Base-by-base conservation (phyloP, 805 yeast genomes). In the Yarrowia yakushimensis region DNA sequence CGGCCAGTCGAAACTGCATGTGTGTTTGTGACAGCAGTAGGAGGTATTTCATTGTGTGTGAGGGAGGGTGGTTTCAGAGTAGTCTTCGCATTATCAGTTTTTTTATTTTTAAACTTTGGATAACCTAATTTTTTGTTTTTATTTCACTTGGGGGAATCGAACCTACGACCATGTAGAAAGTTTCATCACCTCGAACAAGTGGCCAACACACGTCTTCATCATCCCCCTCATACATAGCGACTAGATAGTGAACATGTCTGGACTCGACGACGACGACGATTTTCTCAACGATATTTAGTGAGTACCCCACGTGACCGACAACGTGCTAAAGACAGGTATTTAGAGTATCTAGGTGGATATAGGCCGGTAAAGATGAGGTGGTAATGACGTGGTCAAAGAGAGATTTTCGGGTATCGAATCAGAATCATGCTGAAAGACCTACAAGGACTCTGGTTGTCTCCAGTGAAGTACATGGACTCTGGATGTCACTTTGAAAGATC, bases 221-320 rank as follows among this genome's bases (percentile, higher is more conserved):
- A n/a, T n/a, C n/a, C n/a, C n/a, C n/a, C 28, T 20, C 37, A 20
- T 48, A 48, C 34, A 45, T 45, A 45, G 52, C 33, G 39, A 48
- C 55, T 48, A 48, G 39, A 31, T 48, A 48, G 55, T 48, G 10
- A 75, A 63, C 62, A 85, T 85, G 88, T 82, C 87, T 65, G 75
- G 78, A 63, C 82, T 87, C 65, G 96, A 90, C 76, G 97, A 91
- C 77, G 97, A 92, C 76, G 97, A 91, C 74, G 93, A 90, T 70
- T 86, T 88, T 74, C 92, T 92, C 75, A 96, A 91, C 76, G 97
- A 92, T 74, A 89, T 92, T 76, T 92, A 92, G 73, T 71, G 69
- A 63, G 64, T 63, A 39, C 45, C n/a, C 13, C 46, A 22, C 46
- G 33, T 42, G 30, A 23, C 31, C 33, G 46, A 25, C 33, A 9